Percentiles rank a stretch among this genome's conserved stretches.
These are phyloP conservation scores for Canavalia gladiata DNA, from an alignment of 306 rosid species.

Conservation along the genomic window DNA sequence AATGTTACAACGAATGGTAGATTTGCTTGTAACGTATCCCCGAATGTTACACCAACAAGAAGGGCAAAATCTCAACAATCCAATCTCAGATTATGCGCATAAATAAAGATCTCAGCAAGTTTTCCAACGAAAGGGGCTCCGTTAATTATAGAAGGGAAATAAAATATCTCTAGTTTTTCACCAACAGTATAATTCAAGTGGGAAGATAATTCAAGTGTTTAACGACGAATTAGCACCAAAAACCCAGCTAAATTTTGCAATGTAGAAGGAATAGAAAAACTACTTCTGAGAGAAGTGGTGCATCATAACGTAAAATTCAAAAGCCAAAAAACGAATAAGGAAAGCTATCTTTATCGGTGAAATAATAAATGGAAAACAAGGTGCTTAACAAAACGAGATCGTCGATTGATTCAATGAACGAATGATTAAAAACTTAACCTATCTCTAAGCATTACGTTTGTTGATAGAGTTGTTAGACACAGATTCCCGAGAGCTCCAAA, in stretches of 20 bases:
- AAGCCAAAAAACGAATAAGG: not conserved
- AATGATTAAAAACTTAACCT: not conserved
- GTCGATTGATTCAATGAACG: not conserved
- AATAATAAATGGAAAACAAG: not conserved
- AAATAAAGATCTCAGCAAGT: not conserved
- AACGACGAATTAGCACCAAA: not conserved
- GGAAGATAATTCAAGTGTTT: too few species aligned
- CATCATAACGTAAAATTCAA: not conserved
- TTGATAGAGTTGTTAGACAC: not conserved
- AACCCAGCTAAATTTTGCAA: not conserved
- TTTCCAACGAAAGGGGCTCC: not conserved
- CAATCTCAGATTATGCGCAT: not conserved
- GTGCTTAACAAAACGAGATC: not conserved
- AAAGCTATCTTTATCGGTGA: not conserved
- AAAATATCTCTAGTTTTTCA: not conserved
- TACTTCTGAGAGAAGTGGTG: not conserved
- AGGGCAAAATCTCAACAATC: not conserved
- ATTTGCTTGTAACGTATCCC: not conserved
- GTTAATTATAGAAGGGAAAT: not conserved
- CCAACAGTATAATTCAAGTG: too few species aligned
- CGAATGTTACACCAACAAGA: slow-evolving; percentile 18
- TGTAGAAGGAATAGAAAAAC: not conserved
- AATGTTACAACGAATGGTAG: slow-evolving; percentile 1
- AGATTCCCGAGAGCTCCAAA: slow-evolving; percentile 1
- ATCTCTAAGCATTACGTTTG: slow-evolving; percentile 26